Conservation (phyloP, 108 stramenopile genomes). For the Pseudonitzschia multistriata region DNA sequence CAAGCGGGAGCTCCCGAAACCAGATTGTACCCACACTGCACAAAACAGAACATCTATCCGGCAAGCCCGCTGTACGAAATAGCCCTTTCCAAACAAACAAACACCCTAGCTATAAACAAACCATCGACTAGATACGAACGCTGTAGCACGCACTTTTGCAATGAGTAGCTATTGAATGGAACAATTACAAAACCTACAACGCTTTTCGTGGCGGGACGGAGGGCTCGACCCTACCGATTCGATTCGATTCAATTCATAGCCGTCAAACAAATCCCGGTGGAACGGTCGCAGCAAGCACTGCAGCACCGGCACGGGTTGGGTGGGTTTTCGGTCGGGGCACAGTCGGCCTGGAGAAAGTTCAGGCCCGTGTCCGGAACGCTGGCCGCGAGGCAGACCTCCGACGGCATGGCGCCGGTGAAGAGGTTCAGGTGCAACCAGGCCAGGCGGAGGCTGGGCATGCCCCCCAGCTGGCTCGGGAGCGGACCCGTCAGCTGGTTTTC, state of each 20-base stretch:
- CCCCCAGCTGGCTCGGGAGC: conserved; percentile 49
- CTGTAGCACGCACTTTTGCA: too few species aligned
- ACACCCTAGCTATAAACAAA: too few species aligned
- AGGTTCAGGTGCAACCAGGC: conserved; percentile 18
- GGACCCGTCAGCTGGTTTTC: conserved; percentile 41
- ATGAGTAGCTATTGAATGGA: too few species aligned
- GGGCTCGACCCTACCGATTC: too few species aligned
- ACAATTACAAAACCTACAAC: too few species aligned
- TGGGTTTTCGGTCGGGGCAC: conserved; percentile 18
- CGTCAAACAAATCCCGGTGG: background rate
- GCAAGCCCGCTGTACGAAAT: too few species aligned
- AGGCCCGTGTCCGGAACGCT: background rate
- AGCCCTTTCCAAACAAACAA: too few species aligned
- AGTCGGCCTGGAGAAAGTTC: conserved; percentile 22
- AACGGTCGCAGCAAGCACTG: conserved; percentile 25
- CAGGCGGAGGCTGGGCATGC: background rate
- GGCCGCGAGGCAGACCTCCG: background rate
- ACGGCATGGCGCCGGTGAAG: conserved; percentile 22
- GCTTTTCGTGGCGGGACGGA: too few species aligned
- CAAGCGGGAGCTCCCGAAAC: background rate
- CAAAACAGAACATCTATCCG: too few species aligned
- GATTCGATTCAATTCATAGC: too few species aligned
- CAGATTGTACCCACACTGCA: background rate
- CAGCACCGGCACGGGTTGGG: conserved; percentile 23
- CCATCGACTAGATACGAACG: too few species aligned